phyloP scores from a whole-genome alignment of 768 basidiomycete species.

The Lenzites betulinus region DNA sequence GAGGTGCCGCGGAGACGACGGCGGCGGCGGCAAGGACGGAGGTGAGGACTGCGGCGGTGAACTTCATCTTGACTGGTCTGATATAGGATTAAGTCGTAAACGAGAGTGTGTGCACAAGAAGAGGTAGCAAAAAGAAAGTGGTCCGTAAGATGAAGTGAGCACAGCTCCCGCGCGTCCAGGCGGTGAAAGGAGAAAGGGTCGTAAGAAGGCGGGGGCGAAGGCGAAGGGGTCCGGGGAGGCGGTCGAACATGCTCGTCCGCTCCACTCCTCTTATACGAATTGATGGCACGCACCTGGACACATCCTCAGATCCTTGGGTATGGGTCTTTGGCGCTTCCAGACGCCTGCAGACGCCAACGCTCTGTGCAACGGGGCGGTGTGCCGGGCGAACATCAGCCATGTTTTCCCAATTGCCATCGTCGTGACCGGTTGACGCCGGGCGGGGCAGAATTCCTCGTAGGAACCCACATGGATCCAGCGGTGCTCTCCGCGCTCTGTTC shows the following conservation, averaged over 20 bases:
- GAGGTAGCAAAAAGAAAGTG: constrained; percentile 9
- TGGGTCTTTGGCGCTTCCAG: background rate
- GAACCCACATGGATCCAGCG: background rate
- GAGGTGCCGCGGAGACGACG: constrained; percentile 21
- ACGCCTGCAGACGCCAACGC: background rate
- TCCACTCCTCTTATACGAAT: background rate
- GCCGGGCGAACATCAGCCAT: background rate
- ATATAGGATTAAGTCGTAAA: constrained; percentile 7
- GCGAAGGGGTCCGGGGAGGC: constrained; percentile 1
- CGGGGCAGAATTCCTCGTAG: background rate
- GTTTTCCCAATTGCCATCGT: background rate
- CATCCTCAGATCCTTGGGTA: constrained; percentile 8
- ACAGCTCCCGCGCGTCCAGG: constrained; percentile 25
- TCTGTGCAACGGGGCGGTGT: constrained; percentile 5
- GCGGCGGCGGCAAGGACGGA: constrained; percentile 7
- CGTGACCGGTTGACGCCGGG: background rate
- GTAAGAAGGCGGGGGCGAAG: constrained; percentile 1
- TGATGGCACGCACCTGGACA: constrained; percentile 3
- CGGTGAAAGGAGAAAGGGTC: constrained; percentile 6
- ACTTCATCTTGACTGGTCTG: constrained; percentile 24
- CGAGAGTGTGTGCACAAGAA: background rate
- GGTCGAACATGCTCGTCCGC: background rate
- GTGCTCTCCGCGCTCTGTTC: background rate
- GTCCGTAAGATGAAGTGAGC: constrained; percentile 20
- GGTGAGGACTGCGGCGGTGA: constrained; percentile 17